These are phyloP conservation scores for Aurinia saxatilis DNA, from an alignment of 345 rosid species.

Conservation along the genomic window DNA sequence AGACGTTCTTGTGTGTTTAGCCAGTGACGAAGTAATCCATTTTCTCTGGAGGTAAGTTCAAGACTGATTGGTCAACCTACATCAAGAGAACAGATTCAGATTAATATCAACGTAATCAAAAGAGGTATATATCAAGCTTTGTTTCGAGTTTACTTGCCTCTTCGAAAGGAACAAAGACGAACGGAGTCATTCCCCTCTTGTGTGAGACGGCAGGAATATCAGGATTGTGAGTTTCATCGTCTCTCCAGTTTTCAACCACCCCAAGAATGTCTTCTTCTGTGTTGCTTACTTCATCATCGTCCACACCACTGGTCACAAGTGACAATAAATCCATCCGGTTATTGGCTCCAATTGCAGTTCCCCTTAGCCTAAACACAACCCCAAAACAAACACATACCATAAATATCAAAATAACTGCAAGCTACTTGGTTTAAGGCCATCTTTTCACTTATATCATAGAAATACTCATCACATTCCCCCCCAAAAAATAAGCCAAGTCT, in stretches of 20 bases:
- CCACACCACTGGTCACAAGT: conserved; percentile 78
- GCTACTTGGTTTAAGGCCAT: neutral
- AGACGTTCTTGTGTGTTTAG: conserved; percentile 14
- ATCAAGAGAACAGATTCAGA: neutral
- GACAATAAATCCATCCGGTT: conserved; percentile 87
- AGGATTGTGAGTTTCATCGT: conserved; percentile 76
- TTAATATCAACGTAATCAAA: neutral
- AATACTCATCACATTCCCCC: neutral
- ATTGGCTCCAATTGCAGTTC: conserved; percentile 75
- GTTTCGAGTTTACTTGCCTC: conserved; percentile 40
- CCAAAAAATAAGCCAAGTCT: neutral
- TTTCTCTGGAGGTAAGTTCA: conserved; percentile 88
- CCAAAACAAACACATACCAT: neutral
- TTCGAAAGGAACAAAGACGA: conserved; percentile 86
- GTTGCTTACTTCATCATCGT: conserved; percentile 44
- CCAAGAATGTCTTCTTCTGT: conserved; percentile 71
- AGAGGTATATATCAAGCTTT: neutral
- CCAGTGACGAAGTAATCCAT: conserved; percentile 93
- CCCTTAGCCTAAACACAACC: conserved; percentile 53
- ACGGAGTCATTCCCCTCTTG: conserved; percentile 80
- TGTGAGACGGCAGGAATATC: conserved; percentile 83
- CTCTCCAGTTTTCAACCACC: conserved; percentile 64
- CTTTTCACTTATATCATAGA: neutral
- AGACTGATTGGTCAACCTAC: conserved; percentile 70
- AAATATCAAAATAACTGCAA: neutral